phyloP scores from a whole-genome alignment of 1,139 yeast species.

The Pneumocystis murina region DNA sequence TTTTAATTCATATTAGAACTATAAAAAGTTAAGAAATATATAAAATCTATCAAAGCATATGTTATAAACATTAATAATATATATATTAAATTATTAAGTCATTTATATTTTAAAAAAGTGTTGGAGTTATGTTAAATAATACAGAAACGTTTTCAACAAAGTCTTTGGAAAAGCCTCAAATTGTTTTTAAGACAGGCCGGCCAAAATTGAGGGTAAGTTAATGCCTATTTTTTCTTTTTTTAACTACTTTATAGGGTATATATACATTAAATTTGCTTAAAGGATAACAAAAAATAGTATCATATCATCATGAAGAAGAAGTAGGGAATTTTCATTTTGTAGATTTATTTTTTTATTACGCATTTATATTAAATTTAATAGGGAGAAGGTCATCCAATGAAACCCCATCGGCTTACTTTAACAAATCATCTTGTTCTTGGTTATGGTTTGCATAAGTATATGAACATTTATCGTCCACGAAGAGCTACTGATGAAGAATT shows the following conservation, averaged over 20 bases:
- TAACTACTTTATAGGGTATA: neutral
- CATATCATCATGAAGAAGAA: slow-evolving; percentile 66
- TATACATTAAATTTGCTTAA: neutral
- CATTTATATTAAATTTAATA: slow-evolving; percentile 16
- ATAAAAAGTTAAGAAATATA: neutral
- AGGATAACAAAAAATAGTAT: slow-evolving; percentile 28
- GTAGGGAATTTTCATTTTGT: slow-evolving; percentile 58
- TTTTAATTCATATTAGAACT: neutral
- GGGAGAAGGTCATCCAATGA: slow-evolving; percentile 80
- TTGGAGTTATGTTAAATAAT: neutral
- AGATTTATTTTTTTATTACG: neutral
- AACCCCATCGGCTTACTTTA: slow-evolving; percentile 86
- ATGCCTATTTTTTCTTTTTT: neutral
- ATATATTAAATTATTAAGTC: neutral
- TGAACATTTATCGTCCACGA: slow-evolving; percentile 80
- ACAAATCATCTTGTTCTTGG: slow-evolving; percentile 83
- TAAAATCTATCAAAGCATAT: neutral
- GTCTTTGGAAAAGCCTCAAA: neutral
- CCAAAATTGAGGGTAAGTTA: neutral
- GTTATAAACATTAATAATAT: neutral
- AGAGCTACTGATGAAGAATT: slow-evolving; percentile 71
- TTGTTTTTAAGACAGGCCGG: neutral
- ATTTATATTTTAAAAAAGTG: neutral
- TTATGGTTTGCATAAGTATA: slow-evolving; percentile 70
- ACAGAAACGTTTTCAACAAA: neutral